These are phyloP conservation scores for Mucor racemosus DNA, from an alignment of 371 early-diverging fungal species.

Conservation along the genomic window DNA sequence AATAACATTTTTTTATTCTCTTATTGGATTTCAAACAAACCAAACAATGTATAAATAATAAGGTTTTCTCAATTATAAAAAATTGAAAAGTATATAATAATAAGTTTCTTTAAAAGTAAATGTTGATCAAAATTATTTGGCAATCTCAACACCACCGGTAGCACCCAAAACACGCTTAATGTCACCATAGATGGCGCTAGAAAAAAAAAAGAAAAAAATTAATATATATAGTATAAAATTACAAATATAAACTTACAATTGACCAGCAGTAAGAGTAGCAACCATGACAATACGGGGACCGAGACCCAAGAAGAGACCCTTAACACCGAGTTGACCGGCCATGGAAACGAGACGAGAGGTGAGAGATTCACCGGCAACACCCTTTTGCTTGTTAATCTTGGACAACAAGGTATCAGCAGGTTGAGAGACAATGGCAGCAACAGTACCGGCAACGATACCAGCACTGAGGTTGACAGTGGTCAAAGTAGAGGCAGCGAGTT, in stretches of 20 bases:
- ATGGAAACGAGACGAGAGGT: slow-evolving; percentile 59
- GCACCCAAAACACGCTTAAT: slow-evolving; percentile 76
- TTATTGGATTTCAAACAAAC: slow-evolving; percentile 8
- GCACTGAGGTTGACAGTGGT: slow-evolving; percentile 55
- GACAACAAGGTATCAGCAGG: slow-evolving; percentile 66
- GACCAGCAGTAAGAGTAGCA: slow-evolving; percentile 77
- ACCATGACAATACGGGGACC: slow-evolving; percentile 84
- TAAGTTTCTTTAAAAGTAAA: background rate
- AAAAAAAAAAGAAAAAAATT: slow-evolving; percentile 10
- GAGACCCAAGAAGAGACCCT: slow-evolving; percentile 73
- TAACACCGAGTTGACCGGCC: slow-evolving; percentile 66
- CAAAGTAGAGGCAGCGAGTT: slow-evolving; percentile 49
- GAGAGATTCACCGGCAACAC: slow-evolving; percentile 60
- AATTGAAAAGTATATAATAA: slow-evolving; percentile 9
- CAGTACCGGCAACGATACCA: slow-evolving; percentile 65
- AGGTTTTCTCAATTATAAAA: slow-evolving; percentile 12
- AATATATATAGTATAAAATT: background rate
- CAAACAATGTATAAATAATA: slow-evolving; percentile 16
- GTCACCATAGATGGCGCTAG: slow-evolving; percentile 62
- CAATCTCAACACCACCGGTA: slow-evolving; percentile 68
- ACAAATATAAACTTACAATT: slow-evolving; percentile 46
- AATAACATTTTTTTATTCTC: slow-evolving; percentile 12
- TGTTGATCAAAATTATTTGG: slow-evolving; percentile 17
- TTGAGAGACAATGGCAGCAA: slow-evolving; percentile 64
- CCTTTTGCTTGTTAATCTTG: slow-evolving; percentile 76